A percentile compares a stretch with the other conserved stretches of the same genome.
Conservation (phyloP, 163 green algal species). For the Coccomyxa subellipsoidea region DNA sequence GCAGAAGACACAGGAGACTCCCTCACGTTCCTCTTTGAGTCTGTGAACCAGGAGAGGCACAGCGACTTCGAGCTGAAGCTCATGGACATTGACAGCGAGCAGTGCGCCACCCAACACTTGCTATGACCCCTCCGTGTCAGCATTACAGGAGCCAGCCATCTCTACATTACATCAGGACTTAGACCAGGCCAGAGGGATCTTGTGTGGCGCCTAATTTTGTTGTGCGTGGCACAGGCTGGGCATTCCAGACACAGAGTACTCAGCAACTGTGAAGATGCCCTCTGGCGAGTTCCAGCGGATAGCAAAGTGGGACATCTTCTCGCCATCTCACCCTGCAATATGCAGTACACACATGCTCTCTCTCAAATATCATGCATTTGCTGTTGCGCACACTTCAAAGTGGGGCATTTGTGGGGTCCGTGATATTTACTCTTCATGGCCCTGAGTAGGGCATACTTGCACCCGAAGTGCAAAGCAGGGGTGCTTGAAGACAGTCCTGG, state of each 20-base stretch:
- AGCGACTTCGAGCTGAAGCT: constrained; percentile 98
- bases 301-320: constrained; percentile 36
- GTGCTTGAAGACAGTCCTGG: too few species aligned
- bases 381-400: neutral
- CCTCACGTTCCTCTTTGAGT: constrained; percentile 97
- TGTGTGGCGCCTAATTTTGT: too few species aligned
- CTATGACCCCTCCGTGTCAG: too few species aligned
- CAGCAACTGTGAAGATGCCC: constrained; percentile 83
- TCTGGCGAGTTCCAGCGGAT: constrained; percentile 87
- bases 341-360: too few species aligned
- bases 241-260: constrained; percentile 95
- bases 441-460: too few species aligned
- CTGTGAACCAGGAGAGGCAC: constrained; percentile 75
- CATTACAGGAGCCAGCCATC: too few species aligned
- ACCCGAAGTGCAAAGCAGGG: too few species aligned
- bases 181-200: too few species aligned
- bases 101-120: constrained; percentile 30
- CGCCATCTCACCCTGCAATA: too few species aligned
- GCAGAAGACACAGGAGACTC: constrained; percentile 88
- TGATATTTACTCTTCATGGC: too few species aligned
- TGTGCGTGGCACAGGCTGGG: constrained; percentile 51
- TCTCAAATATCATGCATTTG: neutral
- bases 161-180: too few species aligned
- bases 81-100: constrained; percentile 99
- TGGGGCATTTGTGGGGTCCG: neutral